phyloP scores from a whole-genome alignment of 805 yeast species.

The Ogataea populi-albae region DNA sequence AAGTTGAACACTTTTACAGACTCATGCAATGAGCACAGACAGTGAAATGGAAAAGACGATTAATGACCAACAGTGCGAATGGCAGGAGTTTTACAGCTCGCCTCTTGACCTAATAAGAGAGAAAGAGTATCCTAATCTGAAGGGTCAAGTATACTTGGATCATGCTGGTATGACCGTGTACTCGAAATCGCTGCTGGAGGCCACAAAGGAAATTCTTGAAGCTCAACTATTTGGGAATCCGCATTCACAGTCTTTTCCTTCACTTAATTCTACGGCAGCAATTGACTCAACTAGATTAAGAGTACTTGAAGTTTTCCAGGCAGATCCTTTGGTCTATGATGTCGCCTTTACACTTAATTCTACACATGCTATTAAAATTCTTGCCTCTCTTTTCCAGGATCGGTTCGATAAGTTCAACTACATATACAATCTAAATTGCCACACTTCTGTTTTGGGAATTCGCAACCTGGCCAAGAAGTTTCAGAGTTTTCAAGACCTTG shows the following conservation, averaged over 20 bases:
- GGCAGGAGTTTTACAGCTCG: too few species aligned
- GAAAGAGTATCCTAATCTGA: conserved; percentile 26
- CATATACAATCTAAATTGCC: conserved; percentile 34
- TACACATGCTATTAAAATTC: conserved; percentile 37
- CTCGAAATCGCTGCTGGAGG: conserved; percentile 28
- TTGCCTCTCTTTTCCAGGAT: conserved; percentile 31
- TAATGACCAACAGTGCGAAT: too few species aligned
- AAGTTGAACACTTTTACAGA: too few species aligned
- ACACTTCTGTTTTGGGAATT: conserved; percentile 43
- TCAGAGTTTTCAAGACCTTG: conserved; percentile 12
- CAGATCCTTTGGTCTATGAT: conserved; percentile 35
- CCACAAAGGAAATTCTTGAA: conserved; percentile 24
- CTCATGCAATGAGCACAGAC: too few species aligned
- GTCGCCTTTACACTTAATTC: conserved; percentile 41
- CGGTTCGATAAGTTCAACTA: conserved; percentile 22
- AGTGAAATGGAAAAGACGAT: too few species aligned
- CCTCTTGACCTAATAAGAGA: conserved; percentile 15
- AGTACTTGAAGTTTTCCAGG: conserved; percentile 33
- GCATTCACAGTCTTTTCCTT: conserved; percentile 38
- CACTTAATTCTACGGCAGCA: conserved; percentile 26
- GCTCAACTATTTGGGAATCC: conserved; percentile 36
- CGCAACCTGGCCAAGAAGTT: conserved; percentile 24
- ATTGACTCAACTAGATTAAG: conserved; percentile 29
- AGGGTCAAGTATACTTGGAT: conserved; percentile 34
- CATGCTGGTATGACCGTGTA: conserved; percentile 43